These are phyloP conservation scores for Diaporthe caulivora DNA, from an alignment of 2,329 filamentous ascomycete genomes.

Conservation along the genomic window DNA sequence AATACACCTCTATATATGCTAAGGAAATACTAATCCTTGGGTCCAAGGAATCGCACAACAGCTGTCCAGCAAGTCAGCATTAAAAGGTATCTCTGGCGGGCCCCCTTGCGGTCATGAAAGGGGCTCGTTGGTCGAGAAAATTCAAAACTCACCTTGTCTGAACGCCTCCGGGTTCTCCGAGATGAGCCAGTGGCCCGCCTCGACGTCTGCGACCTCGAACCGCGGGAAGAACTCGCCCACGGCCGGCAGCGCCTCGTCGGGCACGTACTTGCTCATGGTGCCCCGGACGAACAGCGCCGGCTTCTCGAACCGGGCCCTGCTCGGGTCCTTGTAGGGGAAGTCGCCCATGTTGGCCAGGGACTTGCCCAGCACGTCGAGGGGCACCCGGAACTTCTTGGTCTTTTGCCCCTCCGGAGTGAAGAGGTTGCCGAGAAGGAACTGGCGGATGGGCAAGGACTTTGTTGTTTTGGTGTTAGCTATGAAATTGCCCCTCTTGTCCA, in stretches of 20 bases:
- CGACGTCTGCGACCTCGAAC: slow-evolving; percentile 79
- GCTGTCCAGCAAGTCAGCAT: slow-evolving; percentile 42
- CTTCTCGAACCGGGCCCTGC: slow-evolving; percentile 77
- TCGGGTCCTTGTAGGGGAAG: slow-evolving; percentile 86
- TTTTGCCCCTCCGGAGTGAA: slow-evolving; percentile 65
- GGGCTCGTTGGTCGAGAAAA: neutral
- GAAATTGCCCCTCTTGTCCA: neutral
- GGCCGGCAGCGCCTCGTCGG: slow-evolving; percentile 83
- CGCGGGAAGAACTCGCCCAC: slow-evolving; percentile 86
- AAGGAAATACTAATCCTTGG: slow-evolving; percentile 44
- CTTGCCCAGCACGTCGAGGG: slow-evolving; percentile 76
- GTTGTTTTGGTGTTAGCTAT: neutral
- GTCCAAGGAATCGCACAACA: slow-evolving; percentile 50
- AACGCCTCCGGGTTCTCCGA: slow-evolving; percentile 89
- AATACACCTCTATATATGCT: neutral
- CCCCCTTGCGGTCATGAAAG: too few species aligned
- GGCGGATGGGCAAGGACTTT: slow-evolving; percentile 80
- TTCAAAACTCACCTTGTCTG: slow-evolving; percentile 69
- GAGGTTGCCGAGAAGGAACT: slow-evolving; percentile 93
- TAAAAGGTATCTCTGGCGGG: neutral
- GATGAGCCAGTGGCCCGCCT: slow-evolving; percentile 89
- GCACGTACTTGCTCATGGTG: slow-evolving; percentile 81
- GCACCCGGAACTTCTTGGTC: slow-evolving; percentile 81
- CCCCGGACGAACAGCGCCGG: slow-evolving; percentile 86
- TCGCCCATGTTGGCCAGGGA: slow-evolving; percentile 83